Base-by-base conservation (phyloP, 306 rosid species). In the Dalbergia cultrata region DNA sequence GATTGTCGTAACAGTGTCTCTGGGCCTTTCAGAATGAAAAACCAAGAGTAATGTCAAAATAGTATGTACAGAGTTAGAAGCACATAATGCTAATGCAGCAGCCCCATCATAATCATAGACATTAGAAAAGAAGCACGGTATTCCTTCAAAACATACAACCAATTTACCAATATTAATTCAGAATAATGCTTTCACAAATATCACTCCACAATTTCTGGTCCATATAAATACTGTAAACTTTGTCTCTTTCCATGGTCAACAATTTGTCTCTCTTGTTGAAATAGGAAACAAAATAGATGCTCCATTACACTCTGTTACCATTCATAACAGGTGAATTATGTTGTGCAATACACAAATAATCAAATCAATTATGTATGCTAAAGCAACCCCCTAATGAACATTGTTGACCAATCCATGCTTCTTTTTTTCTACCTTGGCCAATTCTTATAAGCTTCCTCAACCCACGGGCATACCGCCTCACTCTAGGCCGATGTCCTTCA, bases 401-500 rank as follows among this genome's bases (percentile, higher is more conserved):
- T 53, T 44, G 53, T 34, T 22, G 59, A 69, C 53, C n/a, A 70
- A 74, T 41, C 77, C 68, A 57, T 57, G 21, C 70, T 65, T 9
- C 7, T 13, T n/a, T 53, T 61, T 65, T 44, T 54, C 77, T 86
- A 92, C 98, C 99, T 87, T 93, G 93, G 79, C 99, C 99, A 80
- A 95, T 95, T 89, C 84, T 89, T 80, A 95, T 90, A 67, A 91
- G 91, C 85, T 81, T 93, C 86, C 63, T 91, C 84, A 95, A 86
- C 19, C 90, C 99, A 87, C 83, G 86, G 60, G 99, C 97, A 87
- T 91, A 91, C 76, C 94, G 88, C 86, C 98, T 95, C 78, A 93
- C 95, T 90, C 96, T 90, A 80, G 92, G 98, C 52, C 96, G 94
- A 78, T 89, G 98, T 64, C 93, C 96, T 60, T 91, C 92, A 49